Conservation (phyloP, 2,329 filamentous ascomycete genomes). For the Trichothecium sympodiale region DNA sequence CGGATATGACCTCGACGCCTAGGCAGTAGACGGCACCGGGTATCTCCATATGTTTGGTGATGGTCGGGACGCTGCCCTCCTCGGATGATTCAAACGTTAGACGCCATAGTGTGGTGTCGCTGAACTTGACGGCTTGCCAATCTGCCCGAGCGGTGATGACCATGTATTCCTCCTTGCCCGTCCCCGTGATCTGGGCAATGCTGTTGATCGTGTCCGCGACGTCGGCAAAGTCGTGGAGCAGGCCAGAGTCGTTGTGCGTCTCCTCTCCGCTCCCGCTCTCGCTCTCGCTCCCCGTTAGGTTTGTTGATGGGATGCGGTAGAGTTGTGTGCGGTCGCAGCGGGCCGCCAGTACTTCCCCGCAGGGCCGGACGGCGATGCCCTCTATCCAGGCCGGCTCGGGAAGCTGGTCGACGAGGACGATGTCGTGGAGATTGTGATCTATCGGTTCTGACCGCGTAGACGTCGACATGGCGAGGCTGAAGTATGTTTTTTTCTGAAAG, state of each 20-base stretch:
- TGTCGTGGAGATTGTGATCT: slow-evolving; percentile 1
- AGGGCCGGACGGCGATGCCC: slow-evolving; percentile 2
- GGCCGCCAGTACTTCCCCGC: background rate
- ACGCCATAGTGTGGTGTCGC: background rate
- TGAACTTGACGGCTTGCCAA: background rate
- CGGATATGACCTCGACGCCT: slow-evolving; percentile 1
- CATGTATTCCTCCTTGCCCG: background rate
- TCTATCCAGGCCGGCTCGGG: slow-evolving; percentile 2
- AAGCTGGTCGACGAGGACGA: slow-evolving; percentile 3
- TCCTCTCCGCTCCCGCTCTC: background rate
- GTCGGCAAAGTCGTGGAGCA: background rate
- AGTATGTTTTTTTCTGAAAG: too few species aligned
- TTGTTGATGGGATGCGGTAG: too few species aligned
- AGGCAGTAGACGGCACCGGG: slow-evolving; percentile 1
- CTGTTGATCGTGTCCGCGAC: background rate
- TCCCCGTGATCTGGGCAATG: background rate
- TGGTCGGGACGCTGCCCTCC: background rate
- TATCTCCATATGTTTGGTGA: slow-evolving; percentile 1
- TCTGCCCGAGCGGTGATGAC: background rate
- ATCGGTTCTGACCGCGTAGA: too few species aligned
- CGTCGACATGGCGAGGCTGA: too few species aligned
- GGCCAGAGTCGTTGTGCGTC: background rate
- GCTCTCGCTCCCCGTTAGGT: background rate
- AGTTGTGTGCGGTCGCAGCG: too few species aligned
- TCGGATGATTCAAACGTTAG: background rate